Base-by-base conservation (phyloP, 225 moss, liverwort and hornwort genomes). In the Sphagnum tenellum region DNA sequence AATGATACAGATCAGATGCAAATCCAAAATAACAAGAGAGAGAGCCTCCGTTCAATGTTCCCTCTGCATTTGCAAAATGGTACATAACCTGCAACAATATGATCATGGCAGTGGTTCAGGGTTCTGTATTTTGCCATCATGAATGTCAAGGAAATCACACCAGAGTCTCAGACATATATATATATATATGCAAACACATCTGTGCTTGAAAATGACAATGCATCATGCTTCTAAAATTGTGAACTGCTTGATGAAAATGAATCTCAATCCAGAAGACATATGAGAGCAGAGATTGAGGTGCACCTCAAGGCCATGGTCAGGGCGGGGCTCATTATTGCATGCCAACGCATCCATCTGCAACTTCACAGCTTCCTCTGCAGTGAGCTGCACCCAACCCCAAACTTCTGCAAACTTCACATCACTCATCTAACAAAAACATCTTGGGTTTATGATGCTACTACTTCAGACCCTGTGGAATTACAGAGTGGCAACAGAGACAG, bases 271-370 rank as follows among this genome's bases (percentile, higher is more conserved):
- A 29, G 29, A 29, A 29, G 29, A 29, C 29, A 29, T 29, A 29
- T 29, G 29, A 29, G 29, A 29, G 29, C 29, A 29, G 11, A 62
- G 9, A 44, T 47, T 14, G 66, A 70, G 50, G 64, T 70, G 72
- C 55, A 90, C 90, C 90, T 88, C 88, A 76, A 90, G 85, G 56
- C 90, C 90, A 72, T 90, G 90, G 68, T 90, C 90, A 45, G 66
- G 70, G 54, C 88, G 83, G 70, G 90, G 90, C 70, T 69, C 60
- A 72, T 90, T 78, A 54, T 86, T 90, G 3, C 61, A 64, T 5
- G 86, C 78, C 69, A 88, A 81, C 44, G 88, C 77, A 63, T 71
- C 83, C 90, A 88, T 88, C 65, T 90, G 90, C 44, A 67, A 69
- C 70, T 74, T 86, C 70, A 90, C 88, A 11, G 86, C 85, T 72